Percentiles rank a stretch among this genome's conserved stretches.
Conservation (phyloP, 805 yeast genomes). For the Ogataea trehaloabstinens region DNA sequence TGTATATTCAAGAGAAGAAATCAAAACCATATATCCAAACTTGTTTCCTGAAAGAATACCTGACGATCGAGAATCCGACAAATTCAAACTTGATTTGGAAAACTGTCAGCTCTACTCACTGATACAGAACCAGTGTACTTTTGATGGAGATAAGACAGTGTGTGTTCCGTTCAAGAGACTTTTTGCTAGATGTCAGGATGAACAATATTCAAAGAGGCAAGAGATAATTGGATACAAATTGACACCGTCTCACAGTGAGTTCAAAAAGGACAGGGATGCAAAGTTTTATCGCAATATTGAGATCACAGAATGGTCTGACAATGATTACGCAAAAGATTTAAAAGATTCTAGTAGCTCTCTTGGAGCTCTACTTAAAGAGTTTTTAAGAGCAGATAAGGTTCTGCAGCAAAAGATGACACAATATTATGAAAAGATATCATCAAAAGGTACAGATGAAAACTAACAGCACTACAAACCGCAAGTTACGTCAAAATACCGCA, state of each 20-base stretch:
- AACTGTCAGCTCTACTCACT: constrained; percentile 36
- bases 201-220: constrained; percentile 16
- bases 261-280: constrained; percentile 4
- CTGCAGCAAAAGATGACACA: constrained; percentile 28
- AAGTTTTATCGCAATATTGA: constrained; percentile 33
- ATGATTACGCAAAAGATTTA: constrained; percentile 20
- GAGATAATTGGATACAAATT: constrained; percentile 31
- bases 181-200: constrained; percentile 41
- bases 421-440: constrained; percentile 22
- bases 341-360: constrained; percentile 4
- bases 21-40: constrained; percentile 25
- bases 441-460: background rate
- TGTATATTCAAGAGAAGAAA: constrained; percentile 38
- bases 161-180: constrained; percentile 50
- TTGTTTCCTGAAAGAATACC: constrained; percentile 22
- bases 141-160: constrained; percentile 38
- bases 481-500: background rate
- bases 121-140: constrained; percentile 48
- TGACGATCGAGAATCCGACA: constrained; percentile 3
- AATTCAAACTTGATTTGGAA: constrained; percentile 8
- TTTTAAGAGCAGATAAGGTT: constrained; percentile 31
- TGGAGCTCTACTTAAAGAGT: constrained; percentile 22
- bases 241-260: constrained; percentile 22
- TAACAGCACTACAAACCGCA: background rate
- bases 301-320: constrained; percentile 37